A percentile compares a stretch with the other conserved stretches of the same genome.
Conservation (phyloP, 2,329 filamentous ascomycete species). For the Rutstroemia sp. region DNA sequence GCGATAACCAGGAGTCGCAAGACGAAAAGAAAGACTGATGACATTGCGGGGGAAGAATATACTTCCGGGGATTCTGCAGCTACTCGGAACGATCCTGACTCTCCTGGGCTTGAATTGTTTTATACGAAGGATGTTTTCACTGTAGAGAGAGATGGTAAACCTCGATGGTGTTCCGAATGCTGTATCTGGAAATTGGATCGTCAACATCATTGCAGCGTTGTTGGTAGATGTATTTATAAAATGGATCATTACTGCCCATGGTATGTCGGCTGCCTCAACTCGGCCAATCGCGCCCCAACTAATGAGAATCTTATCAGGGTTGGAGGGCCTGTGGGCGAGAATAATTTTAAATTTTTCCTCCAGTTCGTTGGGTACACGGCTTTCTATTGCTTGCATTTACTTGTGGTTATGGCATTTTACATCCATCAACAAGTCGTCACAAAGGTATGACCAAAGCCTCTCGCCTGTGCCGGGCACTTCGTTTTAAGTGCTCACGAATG, state of each 20-base stretch:
- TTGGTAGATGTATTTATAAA: conserved; percentile 31
- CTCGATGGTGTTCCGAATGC: conserved; percentile 79
- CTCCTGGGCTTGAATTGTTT: conserved; percentile 64
- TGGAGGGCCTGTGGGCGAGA: conserved; percentile 86
- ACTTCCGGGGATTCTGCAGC: conserved; percentile 12
- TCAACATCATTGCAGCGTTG: conserved; percentile 76
- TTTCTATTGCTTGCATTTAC: conserved; percentile 56
- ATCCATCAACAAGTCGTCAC: conserved; percentile 39
- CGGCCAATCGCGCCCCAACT: neutral
- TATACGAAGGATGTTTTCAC: conserved; percentile 79
- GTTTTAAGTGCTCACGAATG: too few species aligned
- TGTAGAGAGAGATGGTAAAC: conserved; percentile 76
- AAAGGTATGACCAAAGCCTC: conserved; percentile 13
- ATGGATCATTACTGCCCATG: conserved; percentile 97
- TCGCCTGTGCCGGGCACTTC: neutral
- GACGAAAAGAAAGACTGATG: conserved; percentile 22
- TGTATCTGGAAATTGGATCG: conserved; percentile 83
- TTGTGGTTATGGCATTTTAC: conserved; percentile 59
- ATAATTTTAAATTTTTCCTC: conserved; percentile 83
- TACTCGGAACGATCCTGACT: conserved; percentile 40
- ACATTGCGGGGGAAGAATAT: conserved; percentile 20
- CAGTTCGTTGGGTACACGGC: conserved; percentile 75
- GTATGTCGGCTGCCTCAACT: conserved; percentile 29
- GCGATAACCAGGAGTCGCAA: conserved; percentile 16
- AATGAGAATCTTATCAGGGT: conserved; percentile 46